Percentiles rank a stretch among this genome's conserved stretches.
These are phyloP conservation scores for Chaetomium cochliodes DNA, from an alignment of 495 filamentous ascomycete genomes.

Conservation along the genomic window DNA sequence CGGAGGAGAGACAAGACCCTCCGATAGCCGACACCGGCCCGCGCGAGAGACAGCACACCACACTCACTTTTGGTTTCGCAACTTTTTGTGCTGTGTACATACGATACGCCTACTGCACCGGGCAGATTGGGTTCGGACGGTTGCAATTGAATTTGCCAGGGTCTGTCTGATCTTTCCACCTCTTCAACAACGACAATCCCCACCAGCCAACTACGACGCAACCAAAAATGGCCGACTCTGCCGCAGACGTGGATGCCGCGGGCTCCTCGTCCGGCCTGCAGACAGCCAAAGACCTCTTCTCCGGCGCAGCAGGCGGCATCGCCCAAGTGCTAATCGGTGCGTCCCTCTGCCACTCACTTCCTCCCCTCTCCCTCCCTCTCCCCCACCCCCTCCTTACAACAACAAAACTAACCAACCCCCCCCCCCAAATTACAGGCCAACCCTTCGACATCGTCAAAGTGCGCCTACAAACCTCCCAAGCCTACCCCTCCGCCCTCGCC, in stretches of 20 bases:
- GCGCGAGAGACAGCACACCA: too few relatives aligned
- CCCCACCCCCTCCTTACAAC: not conserved
- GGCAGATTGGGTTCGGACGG: too few relatives aligned
- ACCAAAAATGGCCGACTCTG: conserved; percentile 43
- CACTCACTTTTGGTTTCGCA: too few relatives aligned
- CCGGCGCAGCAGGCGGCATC: conserved; percentile 86
- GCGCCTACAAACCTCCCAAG: conserved; percentile 81
- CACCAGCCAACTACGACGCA: not conserved
- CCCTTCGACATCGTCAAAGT: conserved; percentile 99
- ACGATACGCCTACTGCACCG: too few relatives aligned
- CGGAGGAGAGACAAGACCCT: too few relatives aligned
- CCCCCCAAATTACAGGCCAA: conserved; percentile 61
- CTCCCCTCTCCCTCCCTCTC: not conserved
- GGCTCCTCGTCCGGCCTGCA: conserved; percentile 34
- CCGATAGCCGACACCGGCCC: too few relatives aligned
- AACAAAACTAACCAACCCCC: conserved; percentile 3
- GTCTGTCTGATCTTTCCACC: too few relatives aligned
- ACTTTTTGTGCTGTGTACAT: too few relatives aligned
- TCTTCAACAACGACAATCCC: not conserved
- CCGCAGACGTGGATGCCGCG: conserved; percentile 37
- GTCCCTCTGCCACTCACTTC: not conserved
- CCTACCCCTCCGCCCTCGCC: conserved; percentile 76
- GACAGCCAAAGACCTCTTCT: conserved; percentile 88
- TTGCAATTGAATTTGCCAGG: too few relatives aligned
- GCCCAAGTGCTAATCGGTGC: conserved; percentile 93